Evolutionary conservation across 2,329 filamentous ascomycete genomes (phyloP).

Genomic region (Cercospora sp.): DNA sequence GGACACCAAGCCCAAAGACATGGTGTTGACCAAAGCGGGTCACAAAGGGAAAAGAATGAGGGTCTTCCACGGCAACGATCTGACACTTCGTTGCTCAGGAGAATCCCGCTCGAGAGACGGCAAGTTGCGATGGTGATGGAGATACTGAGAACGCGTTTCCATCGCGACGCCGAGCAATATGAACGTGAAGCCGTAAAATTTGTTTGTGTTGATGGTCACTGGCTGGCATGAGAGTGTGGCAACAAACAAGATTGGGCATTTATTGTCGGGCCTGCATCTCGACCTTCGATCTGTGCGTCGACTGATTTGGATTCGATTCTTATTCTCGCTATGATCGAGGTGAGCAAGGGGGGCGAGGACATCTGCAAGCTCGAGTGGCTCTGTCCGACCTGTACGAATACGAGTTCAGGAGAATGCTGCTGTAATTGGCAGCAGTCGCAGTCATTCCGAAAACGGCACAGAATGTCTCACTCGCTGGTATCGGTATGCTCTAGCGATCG

Average conservation of each 20-base stretch:
- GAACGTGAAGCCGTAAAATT: slow-evolving; percentile 28
- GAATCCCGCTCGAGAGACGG: slow-evolving; percentile 10
- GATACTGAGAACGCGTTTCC: slow-evolving; percentile 30
- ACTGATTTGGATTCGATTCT: not conserved
- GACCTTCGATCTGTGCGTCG: not conserved
- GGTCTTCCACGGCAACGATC: slow-evolving; percentile 14
- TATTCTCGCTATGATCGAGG: not conserved
- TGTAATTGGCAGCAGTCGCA: not conserved
- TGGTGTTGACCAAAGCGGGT: slow-evolving; percentile 9
- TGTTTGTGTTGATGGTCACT: slow-evolving; percentile 25
- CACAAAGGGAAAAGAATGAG: not conserved
- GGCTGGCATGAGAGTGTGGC: slow-evolving; percentile 26
- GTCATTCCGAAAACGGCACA: not conserved
- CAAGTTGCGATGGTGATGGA: slow-evolving; percentile 28
- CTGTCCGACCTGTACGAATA: not conserved
- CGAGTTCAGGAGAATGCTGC: not conserved
- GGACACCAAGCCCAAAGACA: slow-evolving; percentile 13
- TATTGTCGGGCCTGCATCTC: not conserved
- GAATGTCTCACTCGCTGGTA: not conserved
- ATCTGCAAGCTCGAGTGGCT: not conserved
- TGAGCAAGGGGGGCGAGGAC: slow-evolving; percentile 7
- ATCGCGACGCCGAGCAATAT: slow-evolving; percentile 32
- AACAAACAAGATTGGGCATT: slow-evolving; percentile 25
- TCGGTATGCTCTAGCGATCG: not conserved
- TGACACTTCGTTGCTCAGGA: not conserved